Base-by-base conservation (phyloP, 257 asterid genomes). In the Solanum chaucha region DNA sequence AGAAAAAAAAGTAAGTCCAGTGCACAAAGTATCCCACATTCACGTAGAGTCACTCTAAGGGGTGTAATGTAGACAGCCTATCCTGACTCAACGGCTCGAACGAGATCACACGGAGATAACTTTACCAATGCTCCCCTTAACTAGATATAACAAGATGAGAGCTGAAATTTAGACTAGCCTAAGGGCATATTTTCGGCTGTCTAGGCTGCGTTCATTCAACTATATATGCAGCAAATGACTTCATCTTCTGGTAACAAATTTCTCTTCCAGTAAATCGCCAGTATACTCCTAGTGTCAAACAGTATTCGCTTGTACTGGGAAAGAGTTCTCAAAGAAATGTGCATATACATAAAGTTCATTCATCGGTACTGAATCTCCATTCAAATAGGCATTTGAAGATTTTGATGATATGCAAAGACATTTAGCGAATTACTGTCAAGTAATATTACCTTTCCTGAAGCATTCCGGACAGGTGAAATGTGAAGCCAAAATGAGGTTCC, bases 381-480 rank as follows among this genome's bases (percentile, higher is more conserved):
- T 75, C 35, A 24, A 40, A 75, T 75, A 36, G 59, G 59, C 35
- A 40, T 75, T 75, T 75, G 83, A 40, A 5, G 13, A 75, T n/a
- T n/a, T 40, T 6, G 59, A 38, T 75, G 59, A 38, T 40, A 40
- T 22, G 59, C 26, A 1, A n/a, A n/a, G 35, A 75, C 5, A 74
- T 48, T 34, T 26, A 82, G 9, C 41, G 26, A 85, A 58, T 32
- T 9, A 88, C 88, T 90, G 1, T 1, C 11, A 28, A 30, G 38
- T 68, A 67, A 13, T 26, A 88, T 88, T 92, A 96, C 99, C 98
- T 94, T 94, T 82, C 98, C 98, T 34, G 95, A 92, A 86, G 98
- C 98, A 85, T 91, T 93, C 51, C 98, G 93, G 44, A 97, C 95
- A 9, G 99, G 98, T 85, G 99, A 94, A 84, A 97, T 94, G 89